These are phyloP conservation scores for Capsicum rhomboideum DNA, from an alignment of 257 asterid genomes.

Conservation along the genomic window DNA sequence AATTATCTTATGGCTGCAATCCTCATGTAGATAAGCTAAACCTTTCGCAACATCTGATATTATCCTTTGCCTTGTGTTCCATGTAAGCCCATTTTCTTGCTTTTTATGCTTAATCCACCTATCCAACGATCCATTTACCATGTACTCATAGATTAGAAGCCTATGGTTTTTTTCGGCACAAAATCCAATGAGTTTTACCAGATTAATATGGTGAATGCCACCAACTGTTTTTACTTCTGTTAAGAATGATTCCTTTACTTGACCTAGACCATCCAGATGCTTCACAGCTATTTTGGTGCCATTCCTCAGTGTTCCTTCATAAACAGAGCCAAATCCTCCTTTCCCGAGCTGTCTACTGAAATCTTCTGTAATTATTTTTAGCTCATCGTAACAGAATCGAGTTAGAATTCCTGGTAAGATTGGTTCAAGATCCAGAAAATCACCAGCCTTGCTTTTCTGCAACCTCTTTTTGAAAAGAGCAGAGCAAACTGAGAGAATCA, in stretches of 20 bases:
- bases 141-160: conserved; percentile 13
- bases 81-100: neutral
- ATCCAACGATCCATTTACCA: conserved; percentile 21
- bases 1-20: conserved; percentile 18
- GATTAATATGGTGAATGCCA: conserved; percentile 11
- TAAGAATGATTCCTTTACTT: conserved; percentile 2
- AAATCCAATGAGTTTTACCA: conserved; percentile 13
- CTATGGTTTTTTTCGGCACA: conserved; percentile 2
- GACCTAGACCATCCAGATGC: neutral
- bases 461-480: neutral
- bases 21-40: conserved; percentile 17
- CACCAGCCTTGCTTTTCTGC: neutral
- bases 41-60: conserved; percentile 17
- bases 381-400: conserved; percentile 1
- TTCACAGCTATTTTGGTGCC: conserved; percentile 19
- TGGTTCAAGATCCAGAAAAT: neutral
- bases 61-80: neutral
- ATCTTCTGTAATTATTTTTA: neutral
- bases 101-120: conserved; percentile 6
- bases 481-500: neutral
- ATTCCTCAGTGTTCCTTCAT: conserved; percentile 3
- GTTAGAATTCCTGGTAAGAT: neutral
- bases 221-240: conserved; percentile 13
- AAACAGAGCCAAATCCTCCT: conserved; percentile 19
- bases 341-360: conserved; percentile 8